Base-by-base conservation (phyloP, 2,329 filamentous ascomycete species). In the Phialophora verrucosa region DNA sequence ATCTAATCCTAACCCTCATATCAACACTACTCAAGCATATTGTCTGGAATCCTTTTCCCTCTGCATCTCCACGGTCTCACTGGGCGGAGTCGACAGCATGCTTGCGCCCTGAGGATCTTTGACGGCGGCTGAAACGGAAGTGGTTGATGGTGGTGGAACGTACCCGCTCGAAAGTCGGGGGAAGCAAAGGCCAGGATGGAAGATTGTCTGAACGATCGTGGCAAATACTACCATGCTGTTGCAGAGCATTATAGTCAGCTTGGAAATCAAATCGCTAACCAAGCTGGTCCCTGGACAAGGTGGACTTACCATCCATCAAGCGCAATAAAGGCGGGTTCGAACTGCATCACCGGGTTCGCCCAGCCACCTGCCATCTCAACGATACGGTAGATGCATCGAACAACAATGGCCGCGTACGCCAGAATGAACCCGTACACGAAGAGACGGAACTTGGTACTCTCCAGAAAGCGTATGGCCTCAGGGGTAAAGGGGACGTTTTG, bases 301-400 rank as follows among this genome's bases (percentile, higher is more conserved):
- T 20, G 27, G 29, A 56, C 63, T 25, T 58, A 65, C 63, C 63
- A 65, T 58, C 83, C 83, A 69, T 86, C 83, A 3, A 86, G 74
- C 10, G 81, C 74, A 71, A 85, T 81, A 71, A 85, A 84, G 12
- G 80, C 76, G 1, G 74, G 64, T 72, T 85, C 78, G 42, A 83
- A 74, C 71, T 83, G 80, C 75, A 83, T 83, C 44, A 84, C 68
- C 23, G 76, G 68, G 63, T 78, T 79, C n/a, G 74, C 70, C 76
- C 82, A 84, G 14, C 82, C 83, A 14, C 77, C 77, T n/a, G 78
- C 76, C 35, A 84, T 76, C 73, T 85, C 82, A 0, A 80, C 80
- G 47, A 84, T 79, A 70, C 83, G 81, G 71, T 82, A 85, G 58
- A 80, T 74, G 58, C 80, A 83, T 63, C 83, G 80, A 35, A 78